Evolutionary conservation across 169 alveolate genomes (phyloP).

Genomic region (Plasmodium inui): DNA sequence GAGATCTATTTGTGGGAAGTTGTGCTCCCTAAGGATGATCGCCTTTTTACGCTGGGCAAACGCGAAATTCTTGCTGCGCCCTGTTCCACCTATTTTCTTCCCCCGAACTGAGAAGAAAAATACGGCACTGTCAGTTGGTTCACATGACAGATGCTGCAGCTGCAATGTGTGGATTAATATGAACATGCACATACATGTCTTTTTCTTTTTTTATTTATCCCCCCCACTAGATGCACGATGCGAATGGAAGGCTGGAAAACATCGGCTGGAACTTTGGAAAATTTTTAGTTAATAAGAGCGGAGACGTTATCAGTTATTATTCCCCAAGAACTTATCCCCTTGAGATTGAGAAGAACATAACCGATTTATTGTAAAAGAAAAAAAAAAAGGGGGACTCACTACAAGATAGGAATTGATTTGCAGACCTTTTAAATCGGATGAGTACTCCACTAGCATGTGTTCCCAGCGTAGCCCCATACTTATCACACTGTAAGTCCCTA

Average conservation of each 20-base stretch:
- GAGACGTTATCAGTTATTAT: conserved; percentile 37
- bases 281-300: conserved; percentile 39
- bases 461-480: background rate
- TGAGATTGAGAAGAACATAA: conserved; percentile 34
- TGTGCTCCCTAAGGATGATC: background rate
- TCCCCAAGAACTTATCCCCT: conserved; percentile 44
- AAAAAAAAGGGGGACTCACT: background rate
- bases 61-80: background rate
- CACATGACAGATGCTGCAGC: too few relatives aligned
- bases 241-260: conserved; percentile 27
- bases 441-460: background rate
- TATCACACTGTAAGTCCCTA: background rate
- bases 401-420: background rate
- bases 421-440: background rate
- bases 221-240: conserved; percentile 48
- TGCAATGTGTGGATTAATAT: background rate
- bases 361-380: conserved; percentile 25
- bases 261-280: conserved; percentile 73
- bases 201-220: background rate
- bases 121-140: too few relatives aligned
- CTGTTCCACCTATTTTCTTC: background rate
- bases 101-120: too few relatives aligned
- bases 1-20: background rate
- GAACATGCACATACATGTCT: background rate
- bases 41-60: background rate